Conservation (phyloP, 2,329 filamentous ascomycete genomes). For the Pseudocercospora crystallina region DNA sequence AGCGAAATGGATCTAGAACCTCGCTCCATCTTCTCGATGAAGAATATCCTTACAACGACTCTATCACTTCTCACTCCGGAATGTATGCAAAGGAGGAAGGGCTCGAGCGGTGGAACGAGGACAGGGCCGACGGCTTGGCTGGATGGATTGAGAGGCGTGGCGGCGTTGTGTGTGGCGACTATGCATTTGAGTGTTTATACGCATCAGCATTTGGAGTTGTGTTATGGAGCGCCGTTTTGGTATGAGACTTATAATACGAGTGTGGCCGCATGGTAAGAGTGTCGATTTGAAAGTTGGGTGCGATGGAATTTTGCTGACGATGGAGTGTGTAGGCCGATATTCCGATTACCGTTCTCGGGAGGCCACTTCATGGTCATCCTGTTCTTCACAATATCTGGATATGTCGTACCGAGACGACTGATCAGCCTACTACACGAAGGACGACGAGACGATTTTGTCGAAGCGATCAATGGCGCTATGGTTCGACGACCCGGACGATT, state of each 20-base stretch:
- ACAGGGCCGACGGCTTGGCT: conserved; percentile 53
- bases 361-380: conserved; percentile 58
- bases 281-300: no score
- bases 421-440: conserved; percentile 32
- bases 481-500: conserved; percentile 52
- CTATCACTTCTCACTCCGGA: no score
- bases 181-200: conserved; percentile 60
- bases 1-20: no score
- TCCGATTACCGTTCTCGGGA: conserved; percentile 61
- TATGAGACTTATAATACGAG: conserved; percentile 46
- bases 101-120: no score
- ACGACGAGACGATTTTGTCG: conserved; percentile 40
- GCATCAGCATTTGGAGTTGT: conserved; percentile 50
- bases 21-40: no score
- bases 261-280: conserved; percentile 40
- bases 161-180: conserved; percentile 64
- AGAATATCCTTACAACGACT: no score
- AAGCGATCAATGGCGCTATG: conserved; percentile 48
- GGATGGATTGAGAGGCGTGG: conserved; percentile 66
- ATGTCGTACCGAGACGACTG: conserved; percentile 48
- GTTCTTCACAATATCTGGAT: conserved; percentile 56
- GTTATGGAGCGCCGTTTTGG: conserved; percentile 24
- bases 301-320: no score
- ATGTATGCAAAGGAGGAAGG: no score
- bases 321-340: conserved; percentile 41